Conservation (phyloP, 805 yeast genomes). For the Priceomyces fermenticarens region DNA sequence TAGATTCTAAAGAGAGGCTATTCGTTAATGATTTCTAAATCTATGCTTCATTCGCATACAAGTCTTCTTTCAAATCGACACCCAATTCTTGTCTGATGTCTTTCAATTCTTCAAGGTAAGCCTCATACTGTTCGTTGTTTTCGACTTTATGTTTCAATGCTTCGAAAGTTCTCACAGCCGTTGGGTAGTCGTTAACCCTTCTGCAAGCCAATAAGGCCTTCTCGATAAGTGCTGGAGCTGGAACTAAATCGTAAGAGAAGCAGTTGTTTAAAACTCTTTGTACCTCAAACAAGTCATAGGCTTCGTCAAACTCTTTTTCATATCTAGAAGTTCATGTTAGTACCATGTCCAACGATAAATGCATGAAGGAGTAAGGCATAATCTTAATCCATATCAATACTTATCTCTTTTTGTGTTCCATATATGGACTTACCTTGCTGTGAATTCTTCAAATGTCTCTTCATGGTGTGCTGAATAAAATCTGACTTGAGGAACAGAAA, state of each 20-base stretch:
- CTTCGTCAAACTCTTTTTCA: conserved; percentile 87
- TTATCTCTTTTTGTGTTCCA: too few species aligned
- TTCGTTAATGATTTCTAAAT: not conserved
- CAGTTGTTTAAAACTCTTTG: conserved; percentile 95
- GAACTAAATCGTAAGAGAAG: conserved; percentile 97
- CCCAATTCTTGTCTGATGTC: conserved; percentile 91
- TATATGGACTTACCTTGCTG: conserved; percentile 54
- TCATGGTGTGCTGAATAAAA: conserved; percentile 77
- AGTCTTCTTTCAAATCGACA: conserved; percentile 86
- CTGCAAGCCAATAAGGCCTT: conserved; percentile 97
- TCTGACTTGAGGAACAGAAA: conserved; percentile 44
- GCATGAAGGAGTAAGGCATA: too few species aligned
- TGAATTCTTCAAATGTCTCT: conserved; percentile 94
- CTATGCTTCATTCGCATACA: conserved; percentile 44
- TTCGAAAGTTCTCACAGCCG: conserved; percentile 98
- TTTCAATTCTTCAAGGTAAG: conserved; percentile 92
- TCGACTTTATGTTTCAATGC: conserved; percentile 96
- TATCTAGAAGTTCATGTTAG: conserved; percentile 49
- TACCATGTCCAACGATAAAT: conserved; percentile 5
- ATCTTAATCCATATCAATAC: too few species aligned
- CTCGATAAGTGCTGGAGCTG: conserved; percentile 94
- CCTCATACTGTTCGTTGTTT: conserved; percentile 88
- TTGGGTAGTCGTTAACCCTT: conserved; percentile 98
- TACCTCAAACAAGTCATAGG: conserved; percentile 46
- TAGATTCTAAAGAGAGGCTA: too few species aligned